Base-by-base conservation (phyloP, 306 rosid genomes). In the Begonia masoniana region DNA sequence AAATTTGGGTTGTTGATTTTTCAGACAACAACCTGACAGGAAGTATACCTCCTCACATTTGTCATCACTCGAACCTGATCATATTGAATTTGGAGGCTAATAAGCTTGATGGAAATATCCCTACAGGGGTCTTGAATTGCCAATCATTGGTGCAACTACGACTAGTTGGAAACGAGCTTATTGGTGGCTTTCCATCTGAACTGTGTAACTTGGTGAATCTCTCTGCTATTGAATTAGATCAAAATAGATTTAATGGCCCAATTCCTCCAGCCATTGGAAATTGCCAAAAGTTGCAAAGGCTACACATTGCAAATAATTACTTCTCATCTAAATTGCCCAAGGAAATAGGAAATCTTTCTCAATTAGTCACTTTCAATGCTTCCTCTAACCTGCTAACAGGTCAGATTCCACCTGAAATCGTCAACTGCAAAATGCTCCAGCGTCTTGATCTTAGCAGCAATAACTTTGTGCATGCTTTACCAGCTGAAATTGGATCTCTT, bases 1-100 rank as follows among this genome's bases (percentile, higher is more conserved):
- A 16, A 24, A 86, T 92, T 51, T 86, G 96, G 99, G 99, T 86
- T 23, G 88, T 81, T 66, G 99, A 92, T 71, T 82, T 92, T 53
- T 86, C 95, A 4, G 78, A 68, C 60, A 83, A 92, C 72, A 46
- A 35, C 16, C 70, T 92, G 69, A 75, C 77, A 9, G 95, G 99
- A 59, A 61, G 57, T 50, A 79, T 92, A 51, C 96, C 99, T 35
- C 88, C 93, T 23, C 58, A 81, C 72, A 77, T 92, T 15, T 92
- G 99, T 65, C 79, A 26, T 61, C 55, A 64, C 43, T 92, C 93
- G 51, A 70, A 62, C 35, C 62, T 86, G 65, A 75, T 74, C 68
- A 58, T 83, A 67, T 74, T 92, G 82, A 92, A 81, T 70, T 66
- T 86, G 51, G 93, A 66, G 55, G 54, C 81, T 49, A 92, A 92